Base-by-base conservation (phyloP, 2,329 filamentous ascomycete species). In the Hypoxylon sp. region DNA sequence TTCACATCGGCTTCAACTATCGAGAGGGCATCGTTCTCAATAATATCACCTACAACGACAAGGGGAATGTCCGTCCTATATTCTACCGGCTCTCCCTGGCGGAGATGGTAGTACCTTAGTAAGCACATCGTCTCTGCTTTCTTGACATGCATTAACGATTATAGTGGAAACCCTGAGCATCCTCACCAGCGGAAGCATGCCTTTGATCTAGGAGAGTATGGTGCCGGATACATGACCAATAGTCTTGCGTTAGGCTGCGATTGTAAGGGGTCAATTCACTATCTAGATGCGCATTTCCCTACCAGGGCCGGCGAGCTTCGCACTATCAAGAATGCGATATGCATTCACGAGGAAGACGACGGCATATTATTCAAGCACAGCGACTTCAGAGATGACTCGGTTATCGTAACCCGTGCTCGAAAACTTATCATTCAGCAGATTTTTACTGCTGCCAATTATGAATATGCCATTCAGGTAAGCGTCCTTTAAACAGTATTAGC, bases 371-470 rank as follows among this genome's bases (percentile, higher is more conserved):
- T 97, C 87, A 98, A 98, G 82, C 93, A 97, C 81, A 94, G 90
- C 14, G 94, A 98, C 80, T 98, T 97, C 87, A 88, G 94, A 38
- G 94, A 98, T 76, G 91, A 96, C 46, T 95, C 92, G 0, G 88
- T 90, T 60, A 93, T 96, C 9, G 92, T 97, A 3, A 97, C 94
- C 0, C 90, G 94, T 25, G 93, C 90, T 1, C 89, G 93, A 59
- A 97, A 96, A 78, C 87, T 98, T 63, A 86, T 97, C 76, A 86
- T 98, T 72, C 94, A 93, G 71, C 94, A 97, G 73, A 91, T 97
- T 76, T 97, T 98, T 82, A 98, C 94, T 0, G 94, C 94, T 0
- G 94, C 94, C 25, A 98, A 98, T 83, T 98, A 98, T 81, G 94
- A 98, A 79, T 98, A 98, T 80, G 84, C 83, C 1, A 80, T 85